Conservation (phyloP, 2,329 filamentous ascomycete genomes). For the Colletotrichum sp. region DNA sequence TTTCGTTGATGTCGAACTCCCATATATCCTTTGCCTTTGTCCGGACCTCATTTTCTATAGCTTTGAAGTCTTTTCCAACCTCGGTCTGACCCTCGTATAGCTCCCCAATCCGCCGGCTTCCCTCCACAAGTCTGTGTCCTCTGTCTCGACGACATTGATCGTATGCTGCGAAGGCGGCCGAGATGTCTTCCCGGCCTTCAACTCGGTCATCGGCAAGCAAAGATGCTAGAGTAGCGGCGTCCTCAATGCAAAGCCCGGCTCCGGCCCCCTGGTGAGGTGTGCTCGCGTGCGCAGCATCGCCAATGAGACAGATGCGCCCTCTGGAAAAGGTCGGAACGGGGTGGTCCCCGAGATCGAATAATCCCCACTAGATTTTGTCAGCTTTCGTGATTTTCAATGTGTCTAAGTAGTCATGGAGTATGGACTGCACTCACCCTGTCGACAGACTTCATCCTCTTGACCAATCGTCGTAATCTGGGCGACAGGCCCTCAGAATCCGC, state of each 20-base stretch:
- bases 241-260: constrained; percentile 62
- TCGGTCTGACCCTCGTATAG: constrained; percentile 50
- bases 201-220: constrained; percentile 50
- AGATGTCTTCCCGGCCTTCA: constrained; percentile 34
- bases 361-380: constrained; percentile 41
- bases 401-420: not conserved
- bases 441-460: not conserved
- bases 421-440: not conserved
- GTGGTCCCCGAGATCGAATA: constrained; percentile 51
- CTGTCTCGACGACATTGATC: constrained; percentile 52
- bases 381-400: not conserved
- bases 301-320: constrained; percentile 53
- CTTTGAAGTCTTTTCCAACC: not conserved
- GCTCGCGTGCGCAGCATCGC: constrained; percentile 68
- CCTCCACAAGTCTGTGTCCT: constrained; percentile 54
- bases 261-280: constrained; percentile 66
- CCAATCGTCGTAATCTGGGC: not conserved
- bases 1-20: not conserved
- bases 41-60: not conserved
- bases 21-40: not conserved
- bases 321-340: constrained; percentile 46
- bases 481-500: not conserved
- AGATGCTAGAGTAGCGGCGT: constrained; percentile 47
- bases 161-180: constrained; percentile 54
- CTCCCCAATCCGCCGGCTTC: constrained; percentile 48